These are phyloP conservation scores for Polychaeton citri DNA, from an alignment of 2,329 filamentous ascomycete species.

Conservation along the genomic window DNA sequence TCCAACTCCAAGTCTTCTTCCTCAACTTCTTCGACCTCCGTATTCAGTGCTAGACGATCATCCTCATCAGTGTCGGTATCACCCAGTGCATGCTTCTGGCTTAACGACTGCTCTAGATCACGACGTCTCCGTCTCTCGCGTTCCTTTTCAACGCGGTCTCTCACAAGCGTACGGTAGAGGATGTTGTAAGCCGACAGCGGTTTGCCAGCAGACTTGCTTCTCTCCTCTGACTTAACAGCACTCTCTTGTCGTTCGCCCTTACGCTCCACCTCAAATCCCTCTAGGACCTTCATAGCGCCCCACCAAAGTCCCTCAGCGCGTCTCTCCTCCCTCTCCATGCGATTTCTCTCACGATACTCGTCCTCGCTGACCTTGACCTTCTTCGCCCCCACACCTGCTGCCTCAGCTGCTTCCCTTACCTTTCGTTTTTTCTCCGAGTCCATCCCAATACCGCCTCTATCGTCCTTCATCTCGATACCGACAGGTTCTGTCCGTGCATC, in stretches of 20 bases:
- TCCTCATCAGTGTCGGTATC: constrained; percentile 60
- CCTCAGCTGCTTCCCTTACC: constrained; percentile 41
- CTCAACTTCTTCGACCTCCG: constrained; percentile 52
- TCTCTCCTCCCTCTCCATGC: constrained; percentile 55
- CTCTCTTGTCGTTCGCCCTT: constrained; percentile 23
- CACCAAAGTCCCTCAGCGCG: constrained; percentile 56
- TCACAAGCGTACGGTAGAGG: constrained; percentile 64
- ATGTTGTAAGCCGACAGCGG: constrained; percentile 50
- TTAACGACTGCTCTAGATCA: constrained; percentile 52
- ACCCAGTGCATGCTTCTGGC: constrained; percentile 50
- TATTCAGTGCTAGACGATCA: constrained; percentile 56
- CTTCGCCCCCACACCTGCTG: constrained; percentile 38
- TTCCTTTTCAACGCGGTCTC: constrained; percentile 56
- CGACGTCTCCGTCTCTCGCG: constrained; percentile 51
- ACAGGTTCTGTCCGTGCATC: constrained; percentile 56
- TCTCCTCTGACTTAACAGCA: not conserved
- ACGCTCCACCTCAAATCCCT: constrained; percentile 54
- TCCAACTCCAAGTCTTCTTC: constrained; percentile 71
- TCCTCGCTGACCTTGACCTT: constrained; percentile 49
- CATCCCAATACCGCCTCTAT: constrained; percentile 69
- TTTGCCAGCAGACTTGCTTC: not conserved
- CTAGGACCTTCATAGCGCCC: constrained; percentile 71
- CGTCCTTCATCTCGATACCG: constrained; percentile 61
- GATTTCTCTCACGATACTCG: constrained; percentile 60
- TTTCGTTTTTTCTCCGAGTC: constrained; percentile 75